Evolutionary conservation across 1,139 yeast genomes (phyloP).

Genomic region (Tardiomyces blankii): DNA sequence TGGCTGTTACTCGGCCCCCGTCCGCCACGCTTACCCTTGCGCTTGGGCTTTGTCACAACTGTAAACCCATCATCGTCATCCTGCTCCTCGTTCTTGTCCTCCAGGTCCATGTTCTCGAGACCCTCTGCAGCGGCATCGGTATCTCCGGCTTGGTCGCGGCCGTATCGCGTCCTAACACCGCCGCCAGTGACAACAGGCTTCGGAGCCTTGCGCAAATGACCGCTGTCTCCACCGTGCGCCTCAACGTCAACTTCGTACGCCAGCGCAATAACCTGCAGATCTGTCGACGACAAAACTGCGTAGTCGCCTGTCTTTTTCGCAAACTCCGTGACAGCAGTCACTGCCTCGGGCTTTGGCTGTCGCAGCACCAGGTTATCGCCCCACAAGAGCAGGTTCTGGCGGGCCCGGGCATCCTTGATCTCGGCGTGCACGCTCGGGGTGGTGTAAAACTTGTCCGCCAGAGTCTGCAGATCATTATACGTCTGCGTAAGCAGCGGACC

Average conservation of each 20-base stretch:
- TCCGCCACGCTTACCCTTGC: slow-evolving; percentile 10
- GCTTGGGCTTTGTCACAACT: slow-evolving; percentile 15
- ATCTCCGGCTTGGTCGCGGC: not conserved
- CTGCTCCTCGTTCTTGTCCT: slow-evolving; percentile 7
- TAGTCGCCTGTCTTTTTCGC: slow-evolving; percentile 88
- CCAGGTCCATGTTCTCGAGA: slow-evolving; percentile 10
- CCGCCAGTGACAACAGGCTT: slow-evolving; percentile 4
- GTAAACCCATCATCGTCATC: slow-evolving; percentile 24
- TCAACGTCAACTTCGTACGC: slow-evolving; percentile 67
- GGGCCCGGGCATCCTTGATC: slow-evolving; percentile 74
- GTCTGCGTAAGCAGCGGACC: slow-evolving; percentile 87
- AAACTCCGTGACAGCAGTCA: slow-evolving; percentile 59
- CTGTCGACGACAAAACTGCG: slow-evolving; percentile 78
- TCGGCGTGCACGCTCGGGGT: slow-evolving; percentile 89
- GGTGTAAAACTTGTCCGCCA: slow-evolving; percentile 63
- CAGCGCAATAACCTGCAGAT: slow-evolving; percentile 83
- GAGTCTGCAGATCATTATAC: slow-evolving; percentile 59
- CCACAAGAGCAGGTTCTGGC: slow-evolving; percentile 71
- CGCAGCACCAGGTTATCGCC: slow-evolving; percentile 42
- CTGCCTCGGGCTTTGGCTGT: slow-evolving; percentile 61
- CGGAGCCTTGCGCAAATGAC: slow-evolving; percentile 60
- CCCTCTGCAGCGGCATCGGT: slow-evolving; percentile 8
- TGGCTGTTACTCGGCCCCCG: not conserved
- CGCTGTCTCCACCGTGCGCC: slow-evolving; percentile 12
- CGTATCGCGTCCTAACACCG: not conserved